phyloP scores from a whole-genome alignment of 2,329 filamentous ascomycete genomes.

The Cercospora citrullina region DNA sequence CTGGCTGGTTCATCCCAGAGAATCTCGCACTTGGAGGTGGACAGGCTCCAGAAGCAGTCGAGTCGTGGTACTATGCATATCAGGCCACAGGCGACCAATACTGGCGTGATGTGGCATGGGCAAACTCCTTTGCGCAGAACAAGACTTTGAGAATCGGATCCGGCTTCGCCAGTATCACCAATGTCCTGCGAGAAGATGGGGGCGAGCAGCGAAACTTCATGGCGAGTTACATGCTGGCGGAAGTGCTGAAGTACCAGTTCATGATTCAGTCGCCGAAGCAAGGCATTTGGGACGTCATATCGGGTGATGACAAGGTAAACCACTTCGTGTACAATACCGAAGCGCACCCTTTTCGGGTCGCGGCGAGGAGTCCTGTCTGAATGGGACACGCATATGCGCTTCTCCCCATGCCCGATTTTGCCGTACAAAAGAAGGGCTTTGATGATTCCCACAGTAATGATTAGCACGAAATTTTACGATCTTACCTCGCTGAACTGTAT shows the following conservation, averaged over 20 bases:
- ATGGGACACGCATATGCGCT: background rate
- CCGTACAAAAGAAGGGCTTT: background rate
- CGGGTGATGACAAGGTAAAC: slow-evolving; percentile 48
- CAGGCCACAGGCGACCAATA: slow-evolving; percentile 27
- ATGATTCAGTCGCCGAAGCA: slow-evolving; percentile 62
- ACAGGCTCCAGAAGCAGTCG: slow-evolving; percentile 51
- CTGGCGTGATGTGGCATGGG: slow-evolving; percentile 30
- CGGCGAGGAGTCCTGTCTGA: background rate
- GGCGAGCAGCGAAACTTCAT: slow-evolving; percentile 68
- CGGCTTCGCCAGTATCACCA: slow-evolving; percentile 22
- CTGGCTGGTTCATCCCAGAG: slow-evolving; percentile 70
- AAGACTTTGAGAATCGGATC: slow-evolving; percentile 17
- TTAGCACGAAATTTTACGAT: background rate
- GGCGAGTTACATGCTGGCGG: slow-evolving; percentile 85
- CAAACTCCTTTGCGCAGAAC: slow-evolving; percentile 23
- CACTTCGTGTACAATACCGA: slow-evolving; percentile 65
- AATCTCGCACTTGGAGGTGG: slow-evolving; percentile 25
- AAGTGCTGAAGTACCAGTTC: slow-evolving; percentile 81
- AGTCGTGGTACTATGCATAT: slow-evolving; percentile 32
- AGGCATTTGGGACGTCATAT: slow-evolving; percentile 58
- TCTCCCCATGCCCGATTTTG: background rate
- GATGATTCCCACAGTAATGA: background rate
- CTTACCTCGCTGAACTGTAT: background rate
- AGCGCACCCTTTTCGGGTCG: slow-evolving; percentile 60
- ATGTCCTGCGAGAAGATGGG: slow-evolving; percentile 23